A percentile compares a stretch with the other conserved stretches of the same genome.
Conservation (phyloP, 2,329 filamentous ascomycete genomes). For the Fusarium graminum region DNA sequence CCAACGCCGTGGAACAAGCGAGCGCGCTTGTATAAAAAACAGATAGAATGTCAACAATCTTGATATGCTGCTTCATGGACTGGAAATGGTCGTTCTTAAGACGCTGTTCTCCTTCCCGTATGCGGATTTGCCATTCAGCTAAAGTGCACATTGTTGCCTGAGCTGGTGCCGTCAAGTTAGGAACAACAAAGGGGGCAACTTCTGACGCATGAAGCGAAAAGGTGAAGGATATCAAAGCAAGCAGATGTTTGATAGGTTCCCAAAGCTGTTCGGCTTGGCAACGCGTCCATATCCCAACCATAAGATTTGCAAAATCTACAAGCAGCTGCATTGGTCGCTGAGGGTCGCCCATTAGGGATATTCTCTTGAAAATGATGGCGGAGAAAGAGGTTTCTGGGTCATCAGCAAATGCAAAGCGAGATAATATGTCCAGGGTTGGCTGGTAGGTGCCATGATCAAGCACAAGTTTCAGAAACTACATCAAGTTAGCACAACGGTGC, state of each 20-base stretch:
- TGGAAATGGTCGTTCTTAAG: slow-evolving; percentile 56
- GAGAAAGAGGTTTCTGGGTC: slow-evolving; percentile 72
- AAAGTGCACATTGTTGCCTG: slow-evolving; percentile 72
- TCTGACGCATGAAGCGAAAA: slow-evolving; percentile 71
- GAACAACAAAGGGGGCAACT: slow-evolving; percentile 70
- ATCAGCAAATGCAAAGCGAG: slow-evolving; percentile 74
- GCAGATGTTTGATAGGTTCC: slow-evolving; percentile 73
- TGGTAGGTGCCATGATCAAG: slow-evolving; percentile 73
- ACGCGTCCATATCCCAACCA: slow-evolving; percentile 76
- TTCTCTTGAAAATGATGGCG: slow-evolving; percentile 74
- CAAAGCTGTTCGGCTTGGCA: slow-evolving; percentile 75
- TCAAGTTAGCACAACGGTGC: slow-evolving; percentile 40
- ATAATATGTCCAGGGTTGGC: slow-evolving; percentile 76
- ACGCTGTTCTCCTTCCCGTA: slow-evolving; percentile 62
- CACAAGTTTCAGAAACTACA: slow-evolving; percentile 72
- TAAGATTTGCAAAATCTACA: slow-evolving; percentile 71
- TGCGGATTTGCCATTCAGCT: slow-evolving; percentile 68
- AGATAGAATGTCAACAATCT: slow-evolving; percentile 73
- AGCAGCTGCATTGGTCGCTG: slow-evolving; percentile 68
- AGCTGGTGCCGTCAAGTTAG: slow-evolving; percentile 66
- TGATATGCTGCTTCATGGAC: slow-evolving; percentile 66
- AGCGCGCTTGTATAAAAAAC: slow-evolving; percentile 74
- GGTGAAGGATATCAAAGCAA: slow-evolving; percentile 73
- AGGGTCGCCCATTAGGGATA: slow-evolving; percentile 69
- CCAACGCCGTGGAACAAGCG: slow-evolving; percentile 64